Percentiles rank a stretch among this genome's conserved stretches.
phyloP scores from a whole-genome alignment of 202 grass and related monocot species.

The Cymbopogon flexuosus region DNA sequence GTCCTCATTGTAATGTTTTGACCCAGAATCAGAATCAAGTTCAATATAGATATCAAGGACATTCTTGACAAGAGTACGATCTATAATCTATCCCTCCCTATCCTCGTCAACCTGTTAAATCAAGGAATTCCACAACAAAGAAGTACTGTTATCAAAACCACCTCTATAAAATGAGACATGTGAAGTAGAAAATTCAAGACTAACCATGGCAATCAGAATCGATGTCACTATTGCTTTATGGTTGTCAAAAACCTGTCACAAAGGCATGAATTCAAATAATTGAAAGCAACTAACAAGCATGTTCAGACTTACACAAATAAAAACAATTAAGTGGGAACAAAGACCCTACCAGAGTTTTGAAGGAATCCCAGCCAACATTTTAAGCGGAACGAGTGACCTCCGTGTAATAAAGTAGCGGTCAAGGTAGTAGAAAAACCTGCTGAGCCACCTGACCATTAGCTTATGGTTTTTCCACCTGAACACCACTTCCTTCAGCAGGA shows the following conservation, averaged over 20 bases:
- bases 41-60: too few species aligned
- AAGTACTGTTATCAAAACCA: background rate
- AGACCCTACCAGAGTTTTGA: constrained; percentile 39
- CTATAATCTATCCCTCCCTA: too few species aligned
- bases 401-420: background rate
- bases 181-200: background rate
- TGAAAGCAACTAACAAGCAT: background rate
- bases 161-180: background rate
- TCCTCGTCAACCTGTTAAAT: background rate
- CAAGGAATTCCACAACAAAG: background rate
- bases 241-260: background rate
- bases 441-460: background rate
- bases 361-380: constrained; percentile 45
- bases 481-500: background rate
- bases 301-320: background rate
- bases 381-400: constrained; percentile 31
- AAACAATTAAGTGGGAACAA: background rate
- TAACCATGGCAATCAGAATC: constrained; percentile 46
- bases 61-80: too few species aligned
- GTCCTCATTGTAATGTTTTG: too few species aligned
- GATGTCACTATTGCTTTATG: constrained; percentile 21
- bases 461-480: background rate
- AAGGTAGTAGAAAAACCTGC: background rate
- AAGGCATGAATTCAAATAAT: background rate
- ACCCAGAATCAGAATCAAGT: too few species aligned